Percentiles rank a stretch among this genome's conserved stretches.
Evolutionary conservation across 257 asterid species (phyloP).

Genomic region (Coffea eugenioides): DNA sequence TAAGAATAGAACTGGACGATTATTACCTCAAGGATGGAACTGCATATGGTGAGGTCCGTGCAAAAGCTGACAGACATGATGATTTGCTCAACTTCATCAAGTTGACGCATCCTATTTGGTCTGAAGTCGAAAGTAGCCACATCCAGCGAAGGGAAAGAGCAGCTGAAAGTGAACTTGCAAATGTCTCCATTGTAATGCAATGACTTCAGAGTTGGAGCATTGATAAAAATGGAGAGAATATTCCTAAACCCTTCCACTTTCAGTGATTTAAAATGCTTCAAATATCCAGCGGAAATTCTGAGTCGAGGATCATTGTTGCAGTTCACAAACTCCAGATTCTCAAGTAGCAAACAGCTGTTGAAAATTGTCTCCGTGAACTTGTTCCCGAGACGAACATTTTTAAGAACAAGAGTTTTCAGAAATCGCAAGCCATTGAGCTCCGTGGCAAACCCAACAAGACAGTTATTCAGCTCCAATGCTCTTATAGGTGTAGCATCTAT

Average conservation of each 20-base stretch:
- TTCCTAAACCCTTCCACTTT: slow-evolving; percentile 20
- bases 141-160: neutral
- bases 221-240: neutral
- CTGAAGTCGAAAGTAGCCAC: slow-evolving; percentile 22
- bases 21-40: slow-evolving; percentile 39
- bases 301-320: neutral
- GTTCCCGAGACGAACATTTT: neutral
- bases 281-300: neutral
- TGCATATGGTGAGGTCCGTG: slow-evolving; percentile 7
- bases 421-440: slow-evolving; percentile 9
- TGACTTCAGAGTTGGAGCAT: slow-evolving; percentile 12
- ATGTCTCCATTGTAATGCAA: slow-evolving; percentile 31
- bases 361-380: neutral
- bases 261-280: slow-evolving; percentile 13
- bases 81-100: neutral
- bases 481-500: slow-evolving; percentile 2
- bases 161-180: slow-evolving; percentile 14
- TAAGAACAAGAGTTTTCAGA: slow-evolving; percentile 20
- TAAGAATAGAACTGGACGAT: neutral
- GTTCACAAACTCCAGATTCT: neutral
- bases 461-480: slow-evolving; percentile 21
- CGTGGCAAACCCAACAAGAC: slow-evolving; percentile 18
- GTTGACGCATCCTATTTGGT: slow-evolving; percentile 17
- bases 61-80: slow-evolving; percentile 12
- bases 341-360: slow-evolving; percentile 11